Evolutionary conservation across 2,329 filamentous ascomycete genomes (phyloP).

Genomic region (Diatrype stigma): DNA sequence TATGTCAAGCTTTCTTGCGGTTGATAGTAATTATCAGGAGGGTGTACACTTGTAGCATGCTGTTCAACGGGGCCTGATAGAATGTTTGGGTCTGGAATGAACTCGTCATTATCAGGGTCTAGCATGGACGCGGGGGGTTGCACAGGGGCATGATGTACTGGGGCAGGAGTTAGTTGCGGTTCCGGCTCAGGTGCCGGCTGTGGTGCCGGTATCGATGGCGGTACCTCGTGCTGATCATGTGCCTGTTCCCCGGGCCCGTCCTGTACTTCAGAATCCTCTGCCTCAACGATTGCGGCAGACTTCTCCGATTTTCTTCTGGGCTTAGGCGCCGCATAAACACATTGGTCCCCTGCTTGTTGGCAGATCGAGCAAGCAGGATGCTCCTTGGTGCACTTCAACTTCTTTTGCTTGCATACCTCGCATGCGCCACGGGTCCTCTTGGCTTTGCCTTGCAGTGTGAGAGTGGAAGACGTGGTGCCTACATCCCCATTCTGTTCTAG

Average conservation of each 20-base stretch:
- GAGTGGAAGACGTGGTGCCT: constrained; percentile 22
- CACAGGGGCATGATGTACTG: constrained; percentile 1
- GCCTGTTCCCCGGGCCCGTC: constrained; percentile 11
- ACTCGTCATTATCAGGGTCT: constrained; percentile 28
- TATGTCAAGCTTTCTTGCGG: constrained; percentile 13
- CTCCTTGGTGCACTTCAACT: constrained; percentile 30
- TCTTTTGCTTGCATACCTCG: constrained; percentile 27
- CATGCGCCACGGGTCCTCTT: constrained; percentile 30
- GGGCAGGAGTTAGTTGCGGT: not conserved
- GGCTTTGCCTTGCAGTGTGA: constrained; percentile 12
- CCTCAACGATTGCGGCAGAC: constrained; percentile 13
- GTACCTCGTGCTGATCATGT: not conserved
- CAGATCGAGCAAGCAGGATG: constrained; percentile 31
- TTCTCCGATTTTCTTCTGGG: constrained; percentile 24
- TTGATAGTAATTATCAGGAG: constrained; percentile 15
- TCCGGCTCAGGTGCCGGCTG: not conserved
- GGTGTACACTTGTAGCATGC: constrained; percentile 8
- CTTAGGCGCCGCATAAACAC: constrained; percentile 25
- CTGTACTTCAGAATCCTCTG: constrained; percentile 15
- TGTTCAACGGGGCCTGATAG: constrained; percentile 22
- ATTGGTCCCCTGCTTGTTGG: constrained; percentile 17
- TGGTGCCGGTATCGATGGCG: not conserved
- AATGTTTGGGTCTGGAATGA: constrained; percentile 30
- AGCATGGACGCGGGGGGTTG: constrained; percentile 5
- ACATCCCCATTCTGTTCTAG: constrained; percentile 21